Evolutionary conservation across 2,329 filamentous ascomycete genomes (phyloP).

Genomic region (Beauveria pseudobassiana): DNA sequence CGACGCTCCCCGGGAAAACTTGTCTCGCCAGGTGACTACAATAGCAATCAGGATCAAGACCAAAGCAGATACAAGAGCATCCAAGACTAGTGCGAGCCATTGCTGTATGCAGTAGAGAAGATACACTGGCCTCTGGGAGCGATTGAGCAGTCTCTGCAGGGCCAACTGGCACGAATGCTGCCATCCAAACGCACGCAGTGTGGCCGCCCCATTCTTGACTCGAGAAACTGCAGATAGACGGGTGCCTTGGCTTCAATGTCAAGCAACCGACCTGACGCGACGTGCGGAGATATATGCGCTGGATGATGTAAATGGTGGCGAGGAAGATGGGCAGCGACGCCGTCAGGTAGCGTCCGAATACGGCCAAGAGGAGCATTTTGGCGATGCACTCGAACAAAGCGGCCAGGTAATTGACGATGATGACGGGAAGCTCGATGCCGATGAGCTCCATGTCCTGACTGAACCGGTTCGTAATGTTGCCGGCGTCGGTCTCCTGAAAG

Average conservation of each 20-base stretch:
- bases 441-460: slow-evolving; percentile 33
- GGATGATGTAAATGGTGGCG: slow-evolving; percentile 28
- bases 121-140: slow-evolving; percentile 26
- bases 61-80: slow-evolving; percentile 36
- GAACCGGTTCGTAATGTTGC: slow-evolving; percentile 29
- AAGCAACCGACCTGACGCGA: slow-evolving; percentile 24
- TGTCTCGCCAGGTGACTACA: slow-evolving; percentile 27
- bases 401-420: slow-evolving; percentile 13
- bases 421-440: slow-evolving; percentile 27
- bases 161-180: slow-evolving; percentile 14
- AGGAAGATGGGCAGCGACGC: slow-evolving; percentile 26
- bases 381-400: neutral
- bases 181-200: slow-evolving; percentile 30
- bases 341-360: slow-evolving; percentile 12
- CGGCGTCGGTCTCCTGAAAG: slow-evolving; percentile 28
- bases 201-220: slow-evolving; percentile 18
- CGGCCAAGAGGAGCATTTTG: neutral
- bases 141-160: slow-evolving; percentile 24
- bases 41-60: slow-evolving; percentile 37
- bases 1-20: slow-evolving; percentile 20
- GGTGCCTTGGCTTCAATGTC: slow-evolving; percentile 25
- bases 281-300: slow-evolving; percentile 24
- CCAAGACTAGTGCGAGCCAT: slow-evolving; percentile 41
- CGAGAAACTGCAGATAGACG: slow-evolving; percentile 21
- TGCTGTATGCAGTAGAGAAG: slow-evolving; percentile 40